Base-by-base conservation (phyloP, 805 yeast genomes). In the Hermanozyma aechmeae region DNA sequence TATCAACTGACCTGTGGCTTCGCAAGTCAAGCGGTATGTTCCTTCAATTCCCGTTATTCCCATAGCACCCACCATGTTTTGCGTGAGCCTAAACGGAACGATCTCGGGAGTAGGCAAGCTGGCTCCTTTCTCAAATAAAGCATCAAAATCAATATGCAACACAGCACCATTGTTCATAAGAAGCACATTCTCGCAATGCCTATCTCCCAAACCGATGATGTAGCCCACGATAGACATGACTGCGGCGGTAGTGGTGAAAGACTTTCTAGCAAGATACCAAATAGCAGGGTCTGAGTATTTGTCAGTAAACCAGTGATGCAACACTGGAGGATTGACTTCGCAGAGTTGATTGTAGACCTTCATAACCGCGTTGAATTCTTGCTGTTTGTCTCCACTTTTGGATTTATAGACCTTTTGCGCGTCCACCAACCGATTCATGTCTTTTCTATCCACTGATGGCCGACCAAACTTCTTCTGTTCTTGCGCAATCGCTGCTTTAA, bases 201-300 rank as follows among this genome's bases (percentile, higher is more conserved):
- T 67, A 53, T 92, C 99, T 15, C 99, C 99, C 28, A 92, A 65
- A 6, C 98, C 98, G 16, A 92, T 64, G 26, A 92, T 74, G 49
- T 83, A 84, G 0, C 99, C 98, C 4, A 89, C 95, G 64, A 92
- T 85, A 0, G 96, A 86, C 98, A 93, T 92, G 0, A 89, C 97
- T 0, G 96, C 96, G 16, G 81, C 65, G 0, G 95, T 76, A 31
- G 94, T 64, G 0, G 83, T 76, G 48, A 71, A 93, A 20, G 66
- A 63, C 27, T 76, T 78, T 31, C 97, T 58, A 1, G 89, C 82
- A 24, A 68, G 66, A 36, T 84, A 81, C 98, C 98, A 92, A 2
- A 73, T 60, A 6, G 76, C 71, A 0, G 97, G 95, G 39, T 87
- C 95, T 0, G 96, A 85, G 43, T 86, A 89, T 29, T 73, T 79